Conservation (phyloP, 345 rosid species). For the Salix purpurea region DNA sequence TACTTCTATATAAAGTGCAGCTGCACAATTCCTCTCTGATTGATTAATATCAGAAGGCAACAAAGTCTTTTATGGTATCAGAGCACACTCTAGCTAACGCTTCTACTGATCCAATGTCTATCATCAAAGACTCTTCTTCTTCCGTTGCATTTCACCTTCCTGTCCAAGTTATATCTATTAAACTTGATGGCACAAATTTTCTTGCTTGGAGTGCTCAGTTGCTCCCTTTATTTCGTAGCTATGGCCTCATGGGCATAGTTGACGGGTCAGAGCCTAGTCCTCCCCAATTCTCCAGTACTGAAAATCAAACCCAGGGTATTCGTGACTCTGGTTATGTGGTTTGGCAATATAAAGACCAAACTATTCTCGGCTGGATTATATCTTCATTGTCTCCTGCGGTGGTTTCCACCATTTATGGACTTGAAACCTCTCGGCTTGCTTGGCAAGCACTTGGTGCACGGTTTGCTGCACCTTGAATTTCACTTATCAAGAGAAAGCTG, state of each 20-base stretch:
- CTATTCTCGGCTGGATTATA: not conserved
- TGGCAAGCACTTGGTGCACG: not conserved
- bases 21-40: too few relatives aligned
- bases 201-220: not conserved
- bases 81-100: fast-evolving
- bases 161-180: not conserved
- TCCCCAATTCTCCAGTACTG: not conserved
- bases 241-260: not conserved
- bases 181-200: not conserved
- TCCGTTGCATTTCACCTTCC: not conserved
- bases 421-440: not conserved
- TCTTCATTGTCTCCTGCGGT: not conserved
- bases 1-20: too few relatives aligned
- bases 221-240: too few relatives aligned
- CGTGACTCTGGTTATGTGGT: too few relatives aligned
- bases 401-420: not conserved
- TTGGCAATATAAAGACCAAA: not conserved
- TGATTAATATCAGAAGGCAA: too few relatives aligned
- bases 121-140: too few relatives aligned
- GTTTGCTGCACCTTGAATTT: not conserved
- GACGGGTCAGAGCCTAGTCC: too few relatives aligned
- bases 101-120: not conserved
- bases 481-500: not conserved
- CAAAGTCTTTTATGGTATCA: not conserved
- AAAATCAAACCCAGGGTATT: not conserved